Conservation (phyloP, 441 rosid species). For the Euphorbia schlechtendalii region DNA sequence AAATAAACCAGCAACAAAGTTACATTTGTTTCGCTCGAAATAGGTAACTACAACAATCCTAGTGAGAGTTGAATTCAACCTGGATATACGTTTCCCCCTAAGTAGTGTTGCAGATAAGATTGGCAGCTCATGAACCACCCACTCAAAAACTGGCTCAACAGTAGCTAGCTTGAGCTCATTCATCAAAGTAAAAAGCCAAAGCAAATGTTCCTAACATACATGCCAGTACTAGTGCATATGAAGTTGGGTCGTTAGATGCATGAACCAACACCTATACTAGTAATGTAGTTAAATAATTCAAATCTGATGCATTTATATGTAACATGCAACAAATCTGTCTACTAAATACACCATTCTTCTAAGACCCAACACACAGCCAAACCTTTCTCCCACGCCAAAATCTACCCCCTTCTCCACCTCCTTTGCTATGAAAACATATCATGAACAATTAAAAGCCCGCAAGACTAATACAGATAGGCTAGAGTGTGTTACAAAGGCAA, state of each 20-base stretch:
- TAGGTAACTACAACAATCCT: background rate
- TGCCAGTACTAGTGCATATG: background rate
- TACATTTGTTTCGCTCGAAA: background rate
- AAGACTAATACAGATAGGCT: background rate
- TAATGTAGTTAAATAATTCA: no score
- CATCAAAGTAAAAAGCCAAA: background rate
- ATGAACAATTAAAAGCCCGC: background rate
- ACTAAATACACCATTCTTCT: background rate
- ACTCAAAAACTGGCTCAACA: slow-evolving; percentile 1
- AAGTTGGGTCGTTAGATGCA: background rate
- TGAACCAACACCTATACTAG: no score
- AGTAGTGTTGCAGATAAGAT: background rate
- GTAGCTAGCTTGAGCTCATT: background rate
- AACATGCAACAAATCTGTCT: background rate
- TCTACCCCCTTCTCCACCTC: background rate
- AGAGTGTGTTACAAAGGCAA: background rate
- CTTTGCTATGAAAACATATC: background rate
- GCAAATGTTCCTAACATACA: background rate
- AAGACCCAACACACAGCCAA: background rate
- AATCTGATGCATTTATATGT: background rate
- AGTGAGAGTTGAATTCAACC: background rate
- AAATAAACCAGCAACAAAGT: background rate
- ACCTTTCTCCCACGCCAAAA: background rate
- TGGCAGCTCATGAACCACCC: background rate
- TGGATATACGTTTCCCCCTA: background rate